Percentiles rank a stretch among this genome's conserved stretches.
phyloP scores from a whole-genome alignment of 1,284 basidiomycete species.

The Pseudozyma thailandica region DNA sequence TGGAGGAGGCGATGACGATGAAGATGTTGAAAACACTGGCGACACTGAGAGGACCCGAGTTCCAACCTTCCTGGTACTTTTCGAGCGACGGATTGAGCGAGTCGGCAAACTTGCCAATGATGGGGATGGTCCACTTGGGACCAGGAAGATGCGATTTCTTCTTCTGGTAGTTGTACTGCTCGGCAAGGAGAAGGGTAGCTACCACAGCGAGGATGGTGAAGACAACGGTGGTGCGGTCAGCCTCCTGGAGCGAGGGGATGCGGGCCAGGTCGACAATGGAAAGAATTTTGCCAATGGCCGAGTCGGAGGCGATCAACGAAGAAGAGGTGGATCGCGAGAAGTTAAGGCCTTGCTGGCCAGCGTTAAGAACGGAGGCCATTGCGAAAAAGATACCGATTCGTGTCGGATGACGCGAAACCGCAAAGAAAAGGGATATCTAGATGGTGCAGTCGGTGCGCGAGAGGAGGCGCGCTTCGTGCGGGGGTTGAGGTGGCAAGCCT shows the following conservation, averaged over 20 bases:
- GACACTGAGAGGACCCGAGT: conserved; percentile 65
- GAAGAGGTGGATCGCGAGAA: conserved; percentile 26
- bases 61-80: conserved; percentile 67
- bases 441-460: conserved; percentile 2
- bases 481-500: not conserved
- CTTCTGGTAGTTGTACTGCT: conserved; percentile 59
- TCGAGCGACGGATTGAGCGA: conserved; percentile 65
- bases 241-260: conserved; percentile 43
- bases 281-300: conserved; percentile 36
- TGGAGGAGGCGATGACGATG: conserved; percentile 67
- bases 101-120: conserved; percentile 67
- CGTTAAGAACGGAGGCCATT: conserved; percentile 42
- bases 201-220: conserved; percentile 57
- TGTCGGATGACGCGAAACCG: conserved; percentile 8
- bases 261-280: conserved; percentile 38
- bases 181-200: conserved; percentile 52
- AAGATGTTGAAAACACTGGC: conserved; percentile 68
- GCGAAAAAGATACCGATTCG: not conserved
- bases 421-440: not conserved
- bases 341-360: conserved; percentile 45
- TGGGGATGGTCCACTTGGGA: conserved; percentile 65
- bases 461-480: not conserved
- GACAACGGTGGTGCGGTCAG: conserved; percentile 47
- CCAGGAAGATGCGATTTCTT: conserved; percentile 64
- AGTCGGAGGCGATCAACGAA: conserved; percentile 13